Conservation (phyloP, 2,329 filamentous ascomycete genomes). For the Paramyrothecium sp. region DNA sequence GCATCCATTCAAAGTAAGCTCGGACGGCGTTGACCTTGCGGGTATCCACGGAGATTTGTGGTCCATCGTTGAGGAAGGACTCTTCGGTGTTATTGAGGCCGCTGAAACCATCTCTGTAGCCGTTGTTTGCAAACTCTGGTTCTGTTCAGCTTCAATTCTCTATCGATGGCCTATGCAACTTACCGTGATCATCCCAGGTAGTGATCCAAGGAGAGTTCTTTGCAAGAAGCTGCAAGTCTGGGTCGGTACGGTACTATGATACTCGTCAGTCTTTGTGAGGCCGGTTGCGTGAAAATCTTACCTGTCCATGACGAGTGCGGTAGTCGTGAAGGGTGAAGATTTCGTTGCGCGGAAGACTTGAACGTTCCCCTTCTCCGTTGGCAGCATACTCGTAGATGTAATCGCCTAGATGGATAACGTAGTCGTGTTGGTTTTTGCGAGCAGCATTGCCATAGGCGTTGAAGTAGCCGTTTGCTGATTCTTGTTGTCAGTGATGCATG, state of each 20-base stretch:
- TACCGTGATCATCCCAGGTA: slow-evolving; percentile 28
- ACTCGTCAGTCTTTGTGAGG: neutral
- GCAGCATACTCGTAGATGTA: slow-evolving; percentile 58
- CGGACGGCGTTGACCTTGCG: slow-evolving; percentile 72
- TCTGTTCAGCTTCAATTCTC: neutral
- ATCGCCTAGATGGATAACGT: slow-evolving; percentile 58
- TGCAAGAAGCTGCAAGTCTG: slow-evolving; percentile 37
- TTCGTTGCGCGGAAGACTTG: slow-evolving; percentile 22
- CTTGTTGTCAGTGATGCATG: too few species aligned
- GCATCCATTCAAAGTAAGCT: slow-evolving; percentile 65
- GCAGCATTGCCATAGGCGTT: slow-evolving; percentile 59
- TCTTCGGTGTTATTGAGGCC: slow-evolving; percentile 65
- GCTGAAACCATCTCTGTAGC: slow-evolving; percentile 60
- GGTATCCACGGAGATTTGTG: slow-evolving; percentile 64
- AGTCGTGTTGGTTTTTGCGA: slow-evolving; percentile 59
- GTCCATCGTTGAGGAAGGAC: slow-evolving; percentile 51
- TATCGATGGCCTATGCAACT: too few species aligned
- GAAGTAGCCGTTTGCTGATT: slow-evolving; percentile 46
- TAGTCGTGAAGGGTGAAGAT: slow-evolving; percentile 40
- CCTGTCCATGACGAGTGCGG: slow-evolving; percentile 35
- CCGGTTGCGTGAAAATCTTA: neutral
- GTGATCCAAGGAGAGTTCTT: slow-evolving; percentile 43
- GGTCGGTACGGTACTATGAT: slow-evolving; percentile 35
- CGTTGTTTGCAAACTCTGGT: slow-evolving; percentile 60
- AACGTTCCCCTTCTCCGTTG: slow-evolving; percentile 18